A percentile compares a stretch with the other conserved stretches of the same genome.
These are phyloP conservation scores for Sphaerulina musiva DNA, from an alignment of 2,329 filamentous ascomycete species.

Conservation along the genomic window DNA sequence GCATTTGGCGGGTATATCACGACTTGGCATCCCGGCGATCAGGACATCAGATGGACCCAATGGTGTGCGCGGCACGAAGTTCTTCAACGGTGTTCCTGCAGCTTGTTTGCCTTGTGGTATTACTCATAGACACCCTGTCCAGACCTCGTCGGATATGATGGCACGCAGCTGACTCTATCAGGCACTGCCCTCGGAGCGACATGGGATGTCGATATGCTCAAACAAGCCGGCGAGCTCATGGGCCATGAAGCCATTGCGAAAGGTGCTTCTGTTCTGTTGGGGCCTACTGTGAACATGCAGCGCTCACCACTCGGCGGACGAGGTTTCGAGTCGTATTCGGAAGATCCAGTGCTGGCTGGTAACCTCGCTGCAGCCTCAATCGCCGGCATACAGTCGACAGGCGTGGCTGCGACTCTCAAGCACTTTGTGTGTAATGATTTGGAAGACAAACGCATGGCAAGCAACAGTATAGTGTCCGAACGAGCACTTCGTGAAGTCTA, in stretches of 20 bases:
- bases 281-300: constrained; percentile 75
- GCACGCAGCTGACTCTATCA: constrained; percentile 4
- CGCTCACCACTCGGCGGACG: constrained; percentile 75
- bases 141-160: not conserved
- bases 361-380: constrained; percentile 59
- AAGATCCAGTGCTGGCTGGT: constrained; percentile 71
- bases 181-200: constrained; percentile 67
- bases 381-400: constrained; percentile 62
- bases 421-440: constrained; percentile 71
- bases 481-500: constrained; percentile 63
- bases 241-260: constrained; percentile 66
- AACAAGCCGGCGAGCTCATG: constrained; percentile 63
- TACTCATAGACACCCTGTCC: not conserved
- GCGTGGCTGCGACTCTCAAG: constrained; percentile 72
- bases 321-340: constrained; percentile 81
- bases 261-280: constrained; percentile 66
- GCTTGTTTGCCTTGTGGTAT: constrained; percentile 69
- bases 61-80: constrained; percentile 60
- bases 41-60: constrained; percentile 64
- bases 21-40: constrained; percentile 57
- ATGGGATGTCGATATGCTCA: constrained; percentile 66
- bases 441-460: constrained; percentile 60
- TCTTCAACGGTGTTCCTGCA: constrained; percentile 58
- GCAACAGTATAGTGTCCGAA: constrained; percentile 59
- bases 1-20: constrained; percentile 57